phyloP scores from a whole-genome alignment of 2,329 filamentous ascomycete genomes.

The Colletotrichum scovillei region DNA sequence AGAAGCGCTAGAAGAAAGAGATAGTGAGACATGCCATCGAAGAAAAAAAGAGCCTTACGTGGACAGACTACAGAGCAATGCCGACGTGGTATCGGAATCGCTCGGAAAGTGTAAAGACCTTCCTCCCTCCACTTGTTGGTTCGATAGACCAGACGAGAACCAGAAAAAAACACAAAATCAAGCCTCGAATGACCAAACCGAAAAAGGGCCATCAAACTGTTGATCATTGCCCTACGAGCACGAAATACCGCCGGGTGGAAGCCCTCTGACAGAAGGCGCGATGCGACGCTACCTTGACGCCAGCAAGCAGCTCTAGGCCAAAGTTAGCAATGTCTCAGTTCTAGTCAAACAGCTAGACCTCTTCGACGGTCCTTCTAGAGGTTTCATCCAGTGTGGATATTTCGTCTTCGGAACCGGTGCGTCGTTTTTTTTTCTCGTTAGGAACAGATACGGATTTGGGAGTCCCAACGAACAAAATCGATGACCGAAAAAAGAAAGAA shows the following conservation, averaged over 20 bases:
- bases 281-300: constrained; percentile 22
- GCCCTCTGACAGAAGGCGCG: neutral
- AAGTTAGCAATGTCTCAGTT: constrained; percentile 3
- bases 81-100: neutral
- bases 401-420: neutral
- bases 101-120: neutral
- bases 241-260: neutral
- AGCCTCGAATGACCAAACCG: neutral
- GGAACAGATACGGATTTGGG: neutral
- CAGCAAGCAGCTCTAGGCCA: neutral
- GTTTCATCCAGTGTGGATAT: constrained; percentile 12
- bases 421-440: too few relatives aligned
- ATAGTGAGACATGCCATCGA: neutral
- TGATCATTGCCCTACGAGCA: constrained; percentile 25
- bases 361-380: constrained; percentile 12
- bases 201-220: neutral
- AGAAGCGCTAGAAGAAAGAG: neutral
- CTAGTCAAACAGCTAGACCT: neutral
- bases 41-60: neutral
- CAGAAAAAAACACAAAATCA: neutral
- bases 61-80: neutral
- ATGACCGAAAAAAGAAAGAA: neutral
- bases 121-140: neutral
- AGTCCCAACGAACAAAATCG: neutral
- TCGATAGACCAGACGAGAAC: neutral